A percentile compares a stretch with the other conserved stretches of the same genome.
These are phyloP conservation scores for Aspergillus neoniger DNA, from an alignment of 2,329 filamentous ascomycete genomes.

Conservation along the genomic window DNA sequence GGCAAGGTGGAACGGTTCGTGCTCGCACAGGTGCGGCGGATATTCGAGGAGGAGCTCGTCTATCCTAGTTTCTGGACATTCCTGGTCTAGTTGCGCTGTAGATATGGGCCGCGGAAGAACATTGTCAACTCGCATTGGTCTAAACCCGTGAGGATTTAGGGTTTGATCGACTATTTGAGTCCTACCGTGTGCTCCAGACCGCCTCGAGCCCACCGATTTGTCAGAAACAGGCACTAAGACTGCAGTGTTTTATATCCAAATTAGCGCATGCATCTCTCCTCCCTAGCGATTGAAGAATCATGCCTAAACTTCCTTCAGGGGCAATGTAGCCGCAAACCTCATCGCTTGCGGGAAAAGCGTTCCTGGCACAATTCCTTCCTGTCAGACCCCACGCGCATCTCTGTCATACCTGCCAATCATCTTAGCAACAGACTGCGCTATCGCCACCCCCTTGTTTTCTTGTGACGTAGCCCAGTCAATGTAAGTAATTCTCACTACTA, in stretches of 20 bases:
- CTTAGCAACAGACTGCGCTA: not conserved
- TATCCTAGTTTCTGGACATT: constrained; percentile 9
- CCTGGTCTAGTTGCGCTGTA: not conserved
- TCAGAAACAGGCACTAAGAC: not conserved
- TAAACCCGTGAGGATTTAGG: not conserved
- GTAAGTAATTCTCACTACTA: too few species aligned
- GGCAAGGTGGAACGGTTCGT: constrained; percentile 98
- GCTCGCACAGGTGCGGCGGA: constrained; percentile 90
- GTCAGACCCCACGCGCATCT: not conserved
- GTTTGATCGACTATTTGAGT: not conserved
- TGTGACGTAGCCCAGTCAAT: not conserved
- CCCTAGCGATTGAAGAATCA: not conserved
- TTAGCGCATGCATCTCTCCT: not conserved
- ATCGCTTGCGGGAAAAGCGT: not conserved
- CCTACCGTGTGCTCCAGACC: not conserved
- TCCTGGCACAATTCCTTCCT: not conserved
- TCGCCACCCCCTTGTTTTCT: not conserved
- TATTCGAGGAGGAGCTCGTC: constrained; percentile 71
- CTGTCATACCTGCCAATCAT: not conserved
- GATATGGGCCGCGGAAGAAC: not conserved
- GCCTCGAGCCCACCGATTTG: not conserved
- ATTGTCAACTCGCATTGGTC: not conserved
- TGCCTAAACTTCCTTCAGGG: not conserved
- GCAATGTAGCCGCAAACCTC: not conserved
- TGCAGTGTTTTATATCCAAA: not conserved